Base-by-base conservation (phyloP, 2,329 filamentous ascomycete genomes). In the Verticillium zaregamsianum region DNA sequence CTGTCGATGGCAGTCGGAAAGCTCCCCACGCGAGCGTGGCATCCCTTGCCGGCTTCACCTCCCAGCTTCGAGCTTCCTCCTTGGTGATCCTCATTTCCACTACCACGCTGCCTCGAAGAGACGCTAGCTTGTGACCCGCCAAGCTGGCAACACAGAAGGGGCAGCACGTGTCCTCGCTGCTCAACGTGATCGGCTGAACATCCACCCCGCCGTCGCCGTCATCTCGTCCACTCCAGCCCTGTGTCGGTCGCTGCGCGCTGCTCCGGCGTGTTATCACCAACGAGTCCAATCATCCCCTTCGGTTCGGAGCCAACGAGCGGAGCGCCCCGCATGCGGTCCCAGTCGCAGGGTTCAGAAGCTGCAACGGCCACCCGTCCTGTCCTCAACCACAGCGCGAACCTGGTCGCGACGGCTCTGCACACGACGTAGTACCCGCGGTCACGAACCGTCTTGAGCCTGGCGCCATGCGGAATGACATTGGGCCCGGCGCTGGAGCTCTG, bases 21-120 rank as follows among this genome's bases (percentile, higher is more conserved):
- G 45, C 45, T 52, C 45, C 9, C 45, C 20, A 52, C 45, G 45
- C 45, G 45, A 52, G 45, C 4, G n/a, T 20, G 20, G 2, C 33
- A 35, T 35, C 33, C 28, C 33, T 14, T 12, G 8, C 33, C 33
- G 14, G 33, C 33, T 12, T 35, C 33, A 35, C 9, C 14, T 20
- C 55, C 54, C 25, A 9, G 5, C 33, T n/a, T 49, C 35, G 37
- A 45, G 25, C 23, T 32, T 28, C 37, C 57, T 31, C 25, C 23
- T 39, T 3, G 56, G 39, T 31, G 15, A 58, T 58, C 57, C 2
- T 49, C 35, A 58, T 58, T 58, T 58, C 57, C 57, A 40, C 45
- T 33, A 14, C 23, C 37, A 28, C 23, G 25, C 20, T 49, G 20
- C 25, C n/a, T 23, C 20, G 45, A 23, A n/a, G 23, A 20, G n/a